These are phyloP conservation scores for Scenedesmus sp. DNA, from an alignment of 163 green algal species.

Conservation along the genomic window DNA sequence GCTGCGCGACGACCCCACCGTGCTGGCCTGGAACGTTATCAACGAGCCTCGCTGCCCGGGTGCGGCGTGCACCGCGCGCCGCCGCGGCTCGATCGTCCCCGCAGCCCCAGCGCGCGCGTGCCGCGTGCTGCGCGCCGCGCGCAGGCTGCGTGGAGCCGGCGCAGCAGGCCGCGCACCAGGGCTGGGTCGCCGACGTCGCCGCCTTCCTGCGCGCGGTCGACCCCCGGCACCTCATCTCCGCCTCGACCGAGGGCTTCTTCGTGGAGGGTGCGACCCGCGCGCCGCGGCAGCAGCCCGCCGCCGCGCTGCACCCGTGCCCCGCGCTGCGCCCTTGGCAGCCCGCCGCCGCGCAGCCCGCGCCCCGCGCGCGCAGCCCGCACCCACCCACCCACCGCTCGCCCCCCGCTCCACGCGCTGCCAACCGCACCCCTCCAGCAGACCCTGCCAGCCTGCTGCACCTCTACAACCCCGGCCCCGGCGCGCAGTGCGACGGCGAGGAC, in stretches of 20 bases:
- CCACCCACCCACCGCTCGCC: background rate
- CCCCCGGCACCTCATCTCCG: slow-evolving; percentile 33
- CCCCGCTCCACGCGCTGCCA: too few species aligned
- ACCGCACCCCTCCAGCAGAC: too few species aligned
- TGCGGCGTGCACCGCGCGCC: too few species aligned
- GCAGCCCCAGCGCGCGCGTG: too few species aligned
- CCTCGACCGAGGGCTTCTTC: slow-evolving; percentile 41
- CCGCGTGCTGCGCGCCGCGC: too few species aligned
- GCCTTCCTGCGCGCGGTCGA: slow-evolving; percentile 14
- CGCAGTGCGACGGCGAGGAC: slow-evolving; percentile 49
- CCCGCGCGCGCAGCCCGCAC: background rate
- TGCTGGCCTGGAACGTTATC: slow-evolving; percentile 70
- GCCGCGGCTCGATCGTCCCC: too few species aligned
- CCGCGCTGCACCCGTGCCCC: background rate
- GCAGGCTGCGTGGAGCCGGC: slow-evolving; percentile 35
- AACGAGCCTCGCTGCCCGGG: slow-evolving; percentile 78
- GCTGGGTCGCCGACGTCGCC: slow-evolving; percentile 37
- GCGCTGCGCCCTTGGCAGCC: too few species aligned
- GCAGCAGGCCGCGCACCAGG: slow-evolving; percentile 32
- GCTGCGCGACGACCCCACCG: slow-evolving; percentile 74
- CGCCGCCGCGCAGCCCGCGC: too few species aligned
- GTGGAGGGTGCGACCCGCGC: too few species aligned
- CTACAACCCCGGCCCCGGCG: slow-evolving; percentile 50
- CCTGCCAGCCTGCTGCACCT: slow-evolving; percentile 18
- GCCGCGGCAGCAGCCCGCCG: background rate